Evolutionary conservation across 495 filamentous ascomycete genomes (phyloP), one percentile per base, ranked within the genome.

Genomic region (Penicillium cinerascens): DNA sequence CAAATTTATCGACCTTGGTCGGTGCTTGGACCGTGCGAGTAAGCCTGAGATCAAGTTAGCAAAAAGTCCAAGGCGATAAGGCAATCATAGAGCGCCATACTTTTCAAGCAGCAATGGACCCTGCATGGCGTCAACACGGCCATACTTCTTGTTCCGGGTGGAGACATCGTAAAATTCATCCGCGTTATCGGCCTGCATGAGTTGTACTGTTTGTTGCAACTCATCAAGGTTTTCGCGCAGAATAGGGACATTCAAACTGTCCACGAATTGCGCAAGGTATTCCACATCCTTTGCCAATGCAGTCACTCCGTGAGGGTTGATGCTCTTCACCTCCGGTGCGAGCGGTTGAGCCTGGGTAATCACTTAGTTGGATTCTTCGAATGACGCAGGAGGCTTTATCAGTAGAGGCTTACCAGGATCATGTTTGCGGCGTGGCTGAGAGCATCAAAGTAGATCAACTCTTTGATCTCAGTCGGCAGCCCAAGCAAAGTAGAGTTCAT

Each of bases 401-500:
- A 38, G n/a, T 17, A 1, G 8, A 42, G 36, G 56, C 78, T 58
- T 69, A 90, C 86, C 41, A 98, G 73, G 27, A 98, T 93, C 73
- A 86, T 88, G 50, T 85, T 85, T 7, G 90, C 85, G 5, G 95
- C 90, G 67, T 97, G 92, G 50, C 84, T 88, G 49, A 98, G 79
- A 2, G 95, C 95, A 65, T 97, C 92, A 58, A 97, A 97, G 69
- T 97, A 97, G 53, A 98, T 96, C 27, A 97, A 81, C 64, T 95
- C 90, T 69, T 97, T 96, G 70, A 98, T 97, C 58, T 95, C 89
- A 3, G 87, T 85, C 0, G 93, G 93, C 23, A 98, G 77, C 11
- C 91, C 92, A 4, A 97, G 81, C 6, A 98, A 78, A 0, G 92
- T 93, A 3, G 91, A 93, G 64, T 83, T 88, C 92, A 97, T 97